These are phyloP conservation scores for Chlorencoelia australis DNA, from an alignment of 2,329 filamentous ascomycete genomes.

Conservation along the genomic window DNA sequence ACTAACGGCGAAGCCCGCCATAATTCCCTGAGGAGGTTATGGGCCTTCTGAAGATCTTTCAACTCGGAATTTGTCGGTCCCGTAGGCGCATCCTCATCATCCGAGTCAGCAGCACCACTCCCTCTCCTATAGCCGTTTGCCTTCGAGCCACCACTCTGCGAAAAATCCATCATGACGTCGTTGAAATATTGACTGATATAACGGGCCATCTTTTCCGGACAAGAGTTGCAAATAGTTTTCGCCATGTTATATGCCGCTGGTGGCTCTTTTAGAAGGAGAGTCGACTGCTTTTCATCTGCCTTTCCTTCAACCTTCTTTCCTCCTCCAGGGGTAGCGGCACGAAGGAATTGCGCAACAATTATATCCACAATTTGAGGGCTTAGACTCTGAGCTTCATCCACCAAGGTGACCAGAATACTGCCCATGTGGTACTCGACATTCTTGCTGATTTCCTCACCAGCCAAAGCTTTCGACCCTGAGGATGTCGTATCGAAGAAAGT, in stretches of 20 bases:
- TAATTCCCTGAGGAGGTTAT: conserved; percentile 78
- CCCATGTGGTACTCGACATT: conserved; percentile 92
- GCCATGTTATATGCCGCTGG: conserved; percentile 95
- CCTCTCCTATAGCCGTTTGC: conserved; percentile 41
- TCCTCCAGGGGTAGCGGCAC: conserved; percentile 62
- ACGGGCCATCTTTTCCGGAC: conserved; percentile 86
- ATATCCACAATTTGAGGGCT: conserved; percentile 79
- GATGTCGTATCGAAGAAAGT: conserved; percentile 89
- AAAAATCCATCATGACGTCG: conserved; percentile 87
- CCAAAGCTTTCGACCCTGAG: conserved; percentile 60
- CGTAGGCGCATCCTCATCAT: conserved; percentile 48
- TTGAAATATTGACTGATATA: conserved; percentile 96
- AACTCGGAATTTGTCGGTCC: conserved; percentile 76
- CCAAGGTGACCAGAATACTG: conserved; percentile 69
- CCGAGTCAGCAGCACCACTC: conserved; percentile 48
- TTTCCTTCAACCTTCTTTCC: conserved; percentile 40
- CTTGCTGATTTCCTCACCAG: conserved; percentile 77
- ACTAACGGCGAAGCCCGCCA: conserved; percentile 88
- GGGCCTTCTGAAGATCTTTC: conserved; percentile 80
- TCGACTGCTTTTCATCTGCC: conserved; percentile 68
- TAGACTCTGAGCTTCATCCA: conserved; percentile 74
- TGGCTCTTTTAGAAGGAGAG: conserved; percentile 74
- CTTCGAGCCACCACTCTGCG: conserved; percentile 38
- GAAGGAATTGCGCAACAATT: conserved; percentile 89
- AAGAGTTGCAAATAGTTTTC: conserved; percentile 82